Evolutionary conservation across 768 basidiomycete genomes (phyloP), one percentile per base, ranked within the genome.

Genomic region (Pleurotus djamor): DNA sequence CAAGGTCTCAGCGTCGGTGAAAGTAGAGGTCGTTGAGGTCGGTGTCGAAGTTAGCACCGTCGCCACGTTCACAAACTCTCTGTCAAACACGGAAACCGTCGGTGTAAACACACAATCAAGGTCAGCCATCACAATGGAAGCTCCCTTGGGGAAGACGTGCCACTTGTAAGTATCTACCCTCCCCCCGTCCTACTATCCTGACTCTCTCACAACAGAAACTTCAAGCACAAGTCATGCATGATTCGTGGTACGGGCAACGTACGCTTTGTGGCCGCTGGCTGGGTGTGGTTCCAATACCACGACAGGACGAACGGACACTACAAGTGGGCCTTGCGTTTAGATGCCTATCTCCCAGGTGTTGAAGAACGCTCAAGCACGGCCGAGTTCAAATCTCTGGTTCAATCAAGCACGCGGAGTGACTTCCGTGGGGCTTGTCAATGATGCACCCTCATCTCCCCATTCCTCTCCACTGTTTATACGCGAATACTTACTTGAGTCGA

Each of bases 241-340:
- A 47, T 58, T 16, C 48, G 35, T 5, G 60, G 54, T 16, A 58
- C 37, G n/a, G 60, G 60, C 10, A 52, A 58, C 16, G 43, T 61
- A 37, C 60, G 48, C 17, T 58, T 57, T 41, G 34, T 52, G 28
- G 60, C 37, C 9, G 58, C 48, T 13, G 60, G 60, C 41, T 61
- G 60, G 60, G 60, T 61, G 5, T 61, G 57, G 57, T 61, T 61
- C 14, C 44, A 61, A 16, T 61, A 61, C 34, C 28, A 61, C 16
- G 32, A 44, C 48, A 50, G 45, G 43, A 48, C 43, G 14, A 3
- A 61, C 4, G 60, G 33, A 13, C 60, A 61, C 57, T 61, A 61
- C 33, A 61, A 61, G 38, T 61, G 60, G 60, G 60, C 60, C 5
- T 32, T 55, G 3, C 32, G 21, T 16, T 43, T 61, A 16, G 60